Evolutionary conservation across 75 land plant genomes (phyloP), one percentile per base, ranked within the genome.

Genomic region (Picea sitchensis): DNA sequence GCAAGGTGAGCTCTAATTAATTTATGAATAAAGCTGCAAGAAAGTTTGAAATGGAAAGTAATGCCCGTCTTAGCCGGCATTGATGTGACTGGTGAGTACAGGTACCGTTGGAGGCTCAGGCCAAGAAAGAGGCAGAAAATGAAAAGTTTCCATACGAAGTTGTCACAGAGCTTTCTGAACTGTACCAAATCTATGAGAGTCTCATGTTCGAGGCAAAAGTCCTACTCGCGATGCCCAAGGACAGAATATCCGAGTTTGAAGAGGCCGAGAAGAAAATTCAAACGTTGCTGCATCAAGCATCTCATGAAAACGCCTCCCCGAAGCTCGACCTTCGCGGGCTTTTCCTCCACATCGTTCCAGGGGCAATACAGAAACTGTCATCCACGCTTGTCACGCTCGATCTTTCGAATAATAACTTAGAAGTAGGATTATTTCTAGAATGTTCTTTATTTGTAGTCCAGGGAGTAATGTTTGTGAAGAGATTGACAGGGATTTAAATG

Each of bases 331-430:
- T 69, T 47, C 36, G 21, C 73, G 51, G 51, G 5, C 73, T 69
- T 38, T 17, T 18, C 17, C 38, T 69, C 11, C n/a, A 41, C n/a
- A 17, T 21, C 18, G n/a, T 69, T 7, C 73, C 73, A 18, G 47
- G 36, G 2, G 5, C 73, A 17, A 1, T 69, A 5, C 73, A 69
- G 73, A 41, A 69, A 38, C 38, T 69, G 51, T 69, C n/a, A 18
- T 38, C 76, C 1, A 31, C 77, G 21, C 87, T 92, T 58, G 73
- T 74, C 75, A 78, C 87, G 32, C 74, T 92, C 1, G 89, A 90
- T 51, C 78, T 92, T 51, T 88, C 92, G 44, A 84, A 84, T 57
- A 92, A 90, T 75, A 81, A 86, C 75, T 78, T 91, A 32, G 86
- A 91, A 87, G 92, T 90, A 80, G 1, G 31, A 11, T 36, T 69